Base-by-base conservation (phyloP, 352 stramenopile genomes). In the Phytophthora tubulina region DNA sequence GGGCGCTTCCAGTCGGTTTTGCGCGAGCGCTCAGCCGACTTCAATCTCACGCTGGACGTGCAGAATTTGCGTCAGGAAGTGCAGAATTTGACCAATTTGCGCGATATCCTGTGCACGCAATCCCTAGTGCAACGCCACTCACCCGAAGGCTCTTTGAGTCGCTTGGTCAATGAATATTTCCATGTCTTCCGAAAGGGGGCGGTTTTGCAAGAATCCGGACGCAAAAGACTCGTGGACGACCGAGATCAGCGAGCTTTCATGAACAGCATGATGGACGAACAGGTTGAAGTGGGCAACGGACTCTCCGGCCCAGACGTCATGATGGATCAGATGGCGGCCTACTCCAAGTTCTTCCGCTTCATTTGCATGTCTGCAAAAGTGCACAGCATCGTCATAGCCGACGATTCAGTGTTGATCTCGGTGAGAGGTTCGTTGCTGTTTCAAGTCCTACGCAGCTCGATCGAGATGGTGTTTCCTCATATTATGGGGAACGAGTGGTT, bases 341-440 rank as follows among this genome's bases (percentile, higher is more conserved):
- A 89, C 62, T 83, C 79, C 31, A 58, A 75, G 13, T 68, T 88
- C 46, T 67, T 86, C 38, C 70, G 71, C 35, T 79, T 82, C n/a
- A 79, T 89, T 38, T 45, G 57, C 13, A 58, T 82, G 55, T 58
- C 62, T 1, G 67, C 85, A 44, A 55, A 67, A 1, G 10, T 46
- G 3, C 8, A 62, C 46, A 45, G 52, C 30, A 57, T 73, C 21
- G 38, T 65, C 1, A 30, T 45, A 7, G 36, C 39, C 0, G 72
- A 73, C 2, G 67, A 75, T 32, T 57, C 61, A 2, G 72, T 76
- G 35, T 21, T 76, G 10, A 31, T 76, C 21, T 39, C 27, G 4
- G 48, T 7, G 36, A 44, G 11, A 51, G 52, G 9, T 0, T 56
- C 44, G 38, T 60, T 79, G 17, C 21, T 36, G 27, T 76, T 79